Conservation (phyloP, 306 rosid genomes). For the Trichosanthes cucumerina region DNA sequence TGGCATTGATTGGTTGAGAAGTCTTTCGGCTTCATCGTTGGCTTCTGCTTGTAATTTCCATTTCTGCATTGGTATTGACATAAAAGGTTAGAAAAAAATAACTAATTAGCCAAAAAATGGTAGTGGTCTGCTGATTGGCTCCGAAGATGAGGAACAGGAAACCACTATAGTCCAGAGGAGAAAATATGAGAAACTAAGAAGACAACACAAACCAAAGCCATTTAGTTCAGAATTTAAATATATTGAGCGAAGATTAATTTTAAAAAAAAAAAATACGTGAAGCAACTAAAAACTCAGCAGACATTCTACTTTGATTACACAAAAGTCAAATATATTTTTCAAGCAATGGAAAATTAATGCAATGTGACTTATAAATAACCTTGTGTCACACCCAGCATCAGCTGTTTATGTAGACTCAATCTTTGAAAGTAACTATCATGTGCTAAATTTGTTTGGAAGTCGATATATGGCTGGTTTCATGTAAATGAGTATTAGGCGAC, state of each 20-base stretch:
- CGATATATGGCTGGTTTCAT: neutral
- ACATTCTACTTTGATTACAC: neutral
- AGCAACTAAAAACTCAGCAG: conserved; percentile 7
- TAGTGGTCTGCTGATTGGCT: neutral
- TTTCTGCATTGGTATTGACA: conserved; percentile 30
- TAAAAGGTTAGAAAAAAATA: neutral
- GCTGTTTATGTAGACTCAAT: neutral
- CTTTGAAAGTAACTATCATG: neutral
- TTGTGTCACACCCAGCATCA: neutral
- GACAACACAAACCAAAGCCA: conserved; percentile 2
- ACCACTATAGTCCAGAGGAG: neutral
- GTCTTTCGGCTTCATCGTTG: conserved; percentile 89
- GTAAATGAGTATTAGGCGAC: neutral
- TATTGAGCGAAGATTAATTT: neutral
- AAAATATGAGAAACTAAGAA: neutral
- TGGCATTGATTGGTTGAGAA: conserved; percentile 54
- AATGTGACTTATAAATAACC: neutral
- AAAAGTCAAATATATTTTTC: neutral
- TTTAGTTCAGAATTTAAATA: neutral
- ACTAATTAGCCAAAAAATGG: neutral
- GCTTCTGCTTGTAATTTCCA: conserved; percentile 89
- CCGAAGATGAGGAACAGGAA: neutral
- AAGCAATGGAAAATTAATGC: neutral
- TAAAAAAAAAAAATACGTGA: too few relatives aligned
- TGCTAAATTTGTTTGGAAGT: too few relatives aligned